A percentile compares a stretch with the other conserved stretches of the same genome.
Conservation (phyloP, 73 alveolate species). For the Breviolum minutum region DNA sequence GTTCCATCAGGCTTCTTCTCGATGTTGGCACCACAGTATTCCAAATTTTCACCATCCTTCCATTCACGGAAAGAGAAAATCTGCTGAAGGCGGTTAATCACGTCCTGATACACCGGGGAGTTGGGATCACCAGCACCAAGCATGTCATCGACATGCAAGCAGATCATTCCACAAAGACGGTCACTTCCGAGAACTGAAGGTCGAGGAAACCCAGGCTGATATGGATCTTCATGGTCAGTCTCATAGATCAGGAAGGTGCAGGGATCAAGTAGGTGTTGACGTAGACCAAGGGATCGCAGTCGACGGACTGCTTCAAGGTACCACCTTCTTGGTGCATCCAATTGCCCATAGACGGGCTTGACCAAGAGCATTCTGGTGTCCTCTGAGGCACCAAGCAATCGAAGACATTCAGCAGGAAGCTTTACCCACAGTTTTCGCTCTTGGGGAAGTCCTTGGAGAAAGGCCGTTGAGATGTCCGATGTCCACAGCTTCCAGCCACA, state of each 20-base stretch:
- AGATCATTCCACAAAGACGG: neutral
- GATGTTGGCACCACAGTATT: neutral
- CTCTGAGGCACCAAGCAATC: no score
- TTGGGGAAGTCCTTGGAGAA: no score
- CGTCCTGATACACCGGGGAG: no score
- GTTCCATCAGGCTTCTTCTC: neutral
- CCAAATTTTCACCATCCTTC: neutral
- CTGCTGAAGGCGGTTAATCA: neutral
- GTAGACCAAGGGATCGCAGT: neutral
- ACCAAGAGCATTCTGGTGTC: no score
- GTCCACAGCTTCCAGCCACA: no score
- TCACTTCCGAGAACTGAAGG: neutral
- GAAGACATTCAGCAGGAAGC: no score
- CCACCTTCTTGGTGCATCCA: neutral
- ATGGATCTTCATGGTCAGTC: neutral
- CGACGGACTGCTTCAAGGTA: neutral
- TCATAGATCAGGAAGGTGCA: neutral
- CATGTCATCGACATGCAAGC: neutral
- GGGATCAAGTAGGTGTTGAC: neutral
- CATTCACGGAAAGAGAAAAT: neutral
- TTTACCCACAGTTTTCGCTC: no score
- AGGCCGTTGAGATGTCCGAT: no score
- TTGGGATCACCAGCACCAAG: neutral
- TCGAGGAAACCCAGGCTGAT: no score
- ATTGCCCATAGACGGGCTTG: neutral